Evolutionary conservation across 1,139 yeast genomes (phyloP).

Genomic region (Taiozyma sp.): DNA sequence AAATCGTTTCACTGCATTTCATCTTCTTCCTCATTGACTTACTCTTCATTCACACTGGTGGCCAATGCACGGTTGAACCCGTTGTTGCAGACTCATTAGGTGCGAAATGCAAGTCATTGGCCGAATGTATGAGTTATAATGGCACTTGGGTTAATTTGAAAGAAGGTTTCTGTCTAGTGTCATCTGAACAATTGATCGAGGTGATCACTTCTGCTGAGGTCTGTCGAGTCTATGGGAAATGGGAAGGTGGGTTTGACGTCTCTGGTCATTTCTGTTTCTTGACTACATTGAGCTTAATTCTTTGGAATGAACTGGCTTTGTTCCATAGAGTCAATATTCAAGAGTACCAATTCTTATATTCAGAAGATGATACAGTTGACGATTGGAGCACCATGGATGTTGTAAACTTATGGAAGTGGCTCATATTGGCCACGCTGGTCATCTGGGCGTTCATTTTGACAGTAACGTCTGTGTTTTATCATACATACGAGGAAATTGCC

Average conservation of each 20-base stretch:
- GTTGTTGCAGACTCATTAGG: conserved; percentile 6
- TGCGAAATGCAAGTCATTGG: background rate
- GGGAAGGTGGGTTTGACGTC: conserved; percentile 56
- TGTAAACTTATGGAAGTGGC: conserved; percentile 6
- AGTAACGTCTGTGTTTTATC: conserved; percentile 58
- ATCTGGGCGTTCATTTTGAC: conserved; percentile 42
- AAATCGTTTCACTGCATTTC: conserved; percentile 14
- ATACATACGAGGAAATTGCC: conserved; percentile 50
- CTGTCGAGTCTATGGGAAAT: conserved; percentile 29
- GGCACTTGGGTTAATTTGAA: conserved; percentile 20
- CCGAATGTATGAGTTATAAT: conserved; percentile 12
- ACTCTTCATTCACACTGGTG: conserved; percentile 31
- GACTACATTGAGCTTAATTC: conserved; percentile 40
- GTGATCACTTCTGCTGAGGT: conserved; percentile 14
- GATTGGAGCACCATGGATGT: conserved; percentile 5
- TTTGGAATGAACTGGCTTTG: conserved; percentile 32
- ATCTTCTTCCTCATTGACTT: conserved; percentile 29
- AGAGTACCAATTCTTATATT: conserved; percentile 9
- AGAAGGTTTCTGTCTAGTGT: conserved; percentile 10
- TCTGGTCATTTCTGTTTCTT: conserved; percentile 61
- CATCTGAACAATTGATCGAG: conserved; percentile 10
- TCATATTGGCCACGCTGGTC: conserved; percentile 18
- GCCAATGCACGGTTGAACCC: conserved; percentile 23
- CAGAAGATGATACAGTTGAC: background rate
- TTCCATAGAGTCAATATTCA: conserved; percentile 6